These are phyloP conservation scores for Crocinoboletus sp. DNA, from an alignment of 1,284 basidiomycete genomes.

Conservation along the genomic window DNA sequence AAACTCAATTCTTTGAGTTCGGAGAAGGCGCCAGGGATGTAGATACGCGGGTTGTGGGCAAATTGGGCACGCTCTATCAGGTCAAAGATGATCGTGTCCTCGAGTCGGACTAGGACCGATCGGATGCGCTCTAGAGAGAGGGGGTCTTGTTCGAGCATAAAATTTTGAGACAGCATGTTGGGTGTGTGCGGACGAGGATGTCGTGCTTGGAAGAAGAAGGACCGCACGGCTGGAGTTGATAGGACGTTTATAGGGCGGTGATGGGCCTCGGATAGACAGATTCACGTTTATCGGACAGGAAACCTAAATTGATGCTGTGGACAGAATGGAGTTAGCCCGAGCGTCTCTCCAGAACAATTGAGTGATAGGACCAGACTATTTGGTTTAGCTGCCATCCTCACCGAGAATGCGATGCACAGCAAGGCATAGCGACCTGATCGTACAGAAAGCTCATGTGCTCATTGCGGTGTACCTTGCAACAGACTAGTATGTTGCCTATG, in stretches of 20 bases:
- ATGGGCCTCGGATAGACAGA: not conserved
- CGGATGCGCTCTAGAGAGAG: constrained; percentile 86
- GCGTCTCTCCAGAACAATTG: no score
- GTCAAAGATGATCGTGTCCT: constrained; percentile 98
- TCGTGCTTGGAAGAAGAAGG: constrained; percentile 5
- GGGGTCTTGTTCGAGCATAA: constrained; percentile 67
- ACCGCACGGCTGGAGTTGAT: not conserved
- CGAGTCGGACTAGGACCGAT: constrained; percentile 82
- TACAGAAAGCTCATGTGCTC: no score
- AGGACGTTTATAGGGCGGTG: constrained; percentile 16
- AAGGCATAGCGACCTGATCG: no score
- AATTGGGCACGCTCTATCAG: constrained; percentile 98
- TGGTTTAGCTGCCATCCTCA: no score
- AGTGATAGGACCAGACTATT: no score
- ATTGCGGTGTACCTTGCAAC: no score
- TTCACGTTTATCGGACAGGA: not conserved
- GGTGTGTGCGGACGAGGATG: not conserved
- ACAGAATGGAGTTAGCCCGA: not conserved
- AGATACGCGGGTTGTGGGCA: constrained; percentile 90
- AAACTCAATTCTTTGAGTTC: constrained; percentile 72
- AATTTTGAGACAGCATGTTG: constrained; percentile 64
- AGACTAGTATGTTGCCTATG: no score
- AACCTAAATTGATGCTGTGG: not conserved
- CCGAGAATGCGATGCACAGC: no score
- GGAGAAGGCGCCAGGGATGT: constrained; percentile 74